Evolutionary conservation across 1,284 basidiomycete genomes (phyloP).

Genomic region (Amylostereum areolatum): DNA sequence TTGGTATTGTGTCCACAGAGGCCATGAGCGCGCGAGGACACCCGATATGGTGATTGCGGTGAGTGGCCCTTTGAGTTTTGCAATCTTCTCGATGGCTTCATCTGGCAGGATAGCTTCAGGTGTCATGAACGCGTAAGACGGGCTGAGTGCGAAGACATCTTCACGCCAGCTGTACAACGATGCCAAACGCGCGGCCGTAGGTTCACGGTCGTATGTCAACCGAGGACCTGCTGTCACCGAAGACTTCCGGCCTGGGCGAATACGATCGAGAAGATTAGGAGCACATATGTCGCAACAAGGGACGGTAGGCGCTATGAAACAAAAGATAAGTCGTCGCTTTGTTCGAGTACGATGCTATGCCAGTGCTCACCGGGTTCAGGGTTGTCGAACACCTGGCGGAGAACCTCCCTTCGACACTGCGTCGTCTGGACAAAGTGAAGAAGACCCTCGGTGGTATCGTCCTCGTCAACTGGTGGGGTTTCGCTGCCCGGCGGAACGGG

Average conservation of each 20-base stretch:
- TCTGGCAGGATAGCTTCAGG: not conserved
- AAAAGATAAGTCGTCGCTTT: too few species aligned
- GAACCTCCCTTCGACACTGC: conserved; percentile 10
- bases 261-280: too few species aligned
- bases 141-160: not conserved
- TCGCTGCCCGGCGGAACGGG: not conserved
- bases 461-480: conserved; percentile 1
- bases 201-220: too few species aligned
- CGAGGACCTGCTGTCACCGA: too few species aligned
- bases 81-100: not conserved
- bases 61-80: not conserved
- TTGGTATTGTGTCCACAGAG: too few species aligned
- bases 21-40: too few species aligned
- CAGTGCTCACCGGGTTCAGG: conserved; percentile 5
- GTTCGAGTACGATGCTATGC: too few species aligned
- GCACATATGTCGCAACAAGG: too few species aligned
- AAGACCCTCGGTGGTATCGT: conserved; percentile 10
- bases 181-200: too few species aligned
- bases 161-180: not conserved
- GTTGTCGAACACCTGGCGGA: conserved; percentile 10
- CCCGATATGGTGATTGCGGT: too few species aligned
- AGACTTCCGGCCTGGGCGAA: too few species aligned
- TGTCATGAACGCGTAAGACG: not conserved
- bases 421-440: conserved; percentile 13
- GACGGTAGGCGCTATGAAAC: too few species aligned